Evolutionary conservation across 495 filamentous ascomycete genomes (phyloP).

Genomic region (Thermochaetoides thermophila): DNA sequence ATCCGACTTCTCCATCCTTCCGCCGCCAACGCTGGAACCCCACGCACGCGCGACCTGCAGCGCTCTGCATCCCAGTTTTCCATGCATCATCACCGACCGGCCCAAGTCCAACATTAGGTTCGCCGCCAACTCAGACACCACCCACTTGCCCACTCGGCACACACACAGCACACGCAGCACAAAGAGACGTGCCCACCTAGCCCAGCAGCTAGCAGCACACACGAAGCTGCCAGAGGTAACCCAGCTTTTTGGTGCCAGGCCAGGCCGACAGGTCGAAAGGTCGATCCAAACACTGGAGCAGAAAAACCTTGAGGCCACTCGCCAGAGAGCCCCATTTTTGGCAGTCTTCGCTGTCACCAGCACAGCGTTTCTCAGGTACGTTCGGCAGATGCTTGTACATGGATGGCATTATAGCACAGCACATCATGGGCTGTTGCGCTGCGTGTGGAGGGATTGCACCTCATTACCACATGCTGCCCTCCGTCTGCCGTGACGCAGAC

Average conservation of each 20-base stretch:
- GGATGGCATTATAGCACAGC: conserved; percentile 2
- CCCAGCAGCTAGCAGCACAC: no score
- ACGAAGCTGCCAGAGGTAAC: no score
- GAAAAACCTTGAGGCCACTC: no score
- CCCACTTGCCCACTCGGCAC: conserved; percentile 7
- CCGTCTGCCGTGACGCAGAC: conserved; percentile 6
- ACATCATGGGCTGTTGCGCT: conserved; percentile 3
- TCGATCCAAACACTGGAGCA: no score
- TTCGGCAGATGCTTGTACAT: conserved; percentile 3
- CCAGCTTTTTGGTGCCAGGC: no score
- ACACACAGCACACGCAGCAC: not conserved
- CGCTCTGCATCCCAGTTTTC: conserved; percentile 21
- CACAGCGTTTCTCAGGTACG: conserved; percentile 3
- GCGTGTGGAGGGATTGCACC: conserved; percentile 3
- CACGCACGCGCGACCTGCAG: conserved; percentile 17
- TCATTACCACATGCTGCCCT: conserved; percentile 6
- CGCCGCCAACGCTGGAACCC: conserved; percentile 16
- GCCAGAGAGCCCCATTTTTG: conserved; percentile 1
- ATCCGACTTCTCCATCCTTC: conserved; percentile 13
- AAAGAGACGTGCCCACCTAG: no score
- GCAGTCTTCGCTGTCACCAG: not conserved
- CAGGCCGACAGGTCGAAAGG: no score
- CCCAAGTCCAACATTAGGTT: conserved; percentile 13
- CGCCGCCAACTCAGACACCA: conserved; percentile 19
- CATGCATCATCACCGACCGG: conserved; percentile 23